These are phyloP conservation scores for Fusarium sp. DNA, from an alignment of 2,329 filamentous ascomycete genomes.

Conservation along the genomic window DNA sequence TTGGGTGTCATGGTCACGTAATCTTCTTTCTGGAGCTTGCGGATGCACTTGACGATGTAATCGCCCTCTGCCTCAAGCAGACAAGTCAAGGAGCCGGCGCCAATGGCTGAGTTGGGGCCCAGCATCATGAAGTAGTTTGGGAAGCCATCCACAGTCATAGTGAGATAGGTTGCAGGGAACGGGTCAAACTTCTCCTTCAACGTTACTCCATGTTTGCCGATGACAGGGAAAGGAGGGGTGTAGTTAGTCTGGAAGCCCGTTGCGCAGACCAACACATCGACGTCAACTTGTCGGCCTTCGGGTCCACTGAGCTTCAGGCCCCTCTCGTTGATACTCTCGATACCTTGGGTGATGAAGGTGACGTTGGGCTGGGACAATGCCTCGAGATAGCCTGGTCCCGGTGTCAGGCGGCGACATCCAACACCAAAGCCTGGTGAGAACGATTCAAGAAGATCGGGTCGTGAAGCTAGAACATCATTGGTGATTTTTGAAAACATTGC, in stretches of 20 bases:
- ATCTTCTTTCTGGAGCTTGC: conserved; percentile 2
- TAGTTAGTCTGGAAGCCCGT: not conserved
- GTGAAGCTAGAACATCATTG: not conserved
- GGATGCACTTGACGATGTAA: not conserved
- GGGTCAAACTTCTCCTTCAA: not conserved
- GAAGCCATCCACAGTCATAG: not conserved
- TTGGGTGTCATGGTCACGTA: not conserved
- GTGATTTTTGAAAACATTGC: not conserved
- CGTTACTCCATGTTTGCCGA: fast-evolving
- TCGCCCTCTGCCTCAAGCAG: not conserved
- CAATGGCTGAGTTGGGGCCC: not conserved
- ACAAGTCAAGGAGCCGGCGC: not conserved
- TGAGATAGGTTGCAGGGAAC: not conserved
- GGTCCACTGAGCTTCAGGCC: not conserved
- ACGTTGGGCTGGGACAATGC: not conserved
- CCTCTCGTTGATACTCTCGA: not conserved
- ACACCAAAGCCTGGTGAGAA: not conserved
- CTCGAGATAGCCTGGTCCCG: not conserved
- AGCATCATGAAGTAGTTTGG: not conserved
- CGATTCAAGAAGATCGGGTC: not conserved
- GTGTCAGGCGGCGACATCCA: not conserved
- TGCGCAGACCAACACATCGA: not conserved
- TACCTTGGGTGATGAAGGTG: not conserved
- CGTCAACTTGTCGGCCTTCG: fast-evolving
- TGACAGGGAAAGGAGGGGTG: not conserved